phyloP scores from a whole-genome alignment of 148 eudicot species.

The Rhododendron vialii region DNA sequence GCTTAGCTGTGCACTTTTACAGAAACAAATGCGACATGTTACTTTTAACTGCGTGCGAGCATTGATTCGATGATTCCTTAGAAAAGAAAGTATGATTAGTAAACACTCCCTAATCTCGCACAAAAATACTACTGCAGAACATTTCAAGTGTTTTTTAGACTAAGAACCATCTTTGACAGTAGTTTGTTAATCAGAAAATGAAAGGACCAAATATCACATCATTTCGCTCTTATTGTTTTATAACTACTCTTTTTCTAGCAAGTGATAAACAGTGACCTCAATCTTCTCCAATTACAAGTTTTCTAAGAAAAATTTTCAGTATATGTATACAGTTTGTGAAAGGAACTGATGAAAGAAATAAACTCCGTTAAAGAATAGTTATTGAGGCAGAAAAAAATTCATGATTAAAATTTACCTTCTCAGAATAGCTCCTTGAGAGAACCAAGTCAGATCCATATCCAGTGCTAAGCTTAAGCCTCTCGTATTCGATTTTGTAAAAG shows the following conservation, averaged over 20 bases:
- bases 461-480: slow-evolving; percentile 22
- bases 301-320: neutral
- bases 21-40: neutral
- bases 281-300: neutral
- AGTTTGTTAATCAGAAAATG: neutral
- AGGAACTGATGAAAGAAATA: neutral
- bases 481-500: slow-evolving; percentile 19
- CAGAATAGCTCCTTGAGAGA: slow-evolving; percentile 13
- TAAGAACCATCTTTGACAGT: neutral
- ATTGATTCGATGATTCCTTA: neutral
- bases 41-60: neutral
- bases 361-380: neutral
- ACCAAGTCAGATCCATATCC: slow-evolving; percentile 1
- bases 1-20: neutral
- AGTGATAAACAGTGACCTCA: neutral
- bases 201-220: neutral
- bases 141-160: neutral
- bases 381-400: neutral
- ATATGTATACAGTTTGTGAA: neutral
- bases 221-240: neutral
- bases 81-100: neutral
- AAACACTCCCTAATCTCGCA: neutral
- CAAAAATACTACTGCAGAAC: neutral
- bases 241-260: neutral
- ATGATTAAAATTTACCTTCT: slow-evolving; percentile 19